Evolutionary conservation across 2,329 filamentous ascomycete genomes (phyloP).

Genomic region (Botrytis fabae): DNA sequence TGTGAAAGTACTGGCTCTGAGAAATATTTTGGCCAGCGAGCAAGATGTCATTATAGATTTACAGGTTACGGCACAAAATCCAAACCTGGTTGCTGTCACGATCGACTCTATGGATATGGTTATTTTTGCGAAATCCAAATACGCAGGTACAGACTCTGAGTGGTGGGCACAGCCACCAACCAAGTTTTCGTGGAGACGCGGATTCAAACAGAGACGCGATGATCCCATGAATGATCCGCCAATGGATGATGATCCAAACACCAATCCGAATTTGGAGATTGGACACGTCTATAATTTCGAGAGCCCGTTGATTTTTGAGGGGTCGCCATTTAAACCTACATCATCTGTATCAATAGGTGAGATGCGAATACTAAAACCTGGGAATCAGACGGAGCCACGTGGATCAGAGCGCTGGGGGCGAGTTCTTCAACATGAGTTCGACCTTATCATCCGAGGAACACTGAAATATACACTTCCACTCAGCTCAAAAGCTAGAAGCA

Average conservation of each 20-base stretch:
- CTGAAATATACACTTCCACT: conserved; percentile 75
- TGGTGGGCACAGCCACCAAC: conserved; percentile 53
- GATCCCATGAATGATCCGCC: conserved; percentile 40
- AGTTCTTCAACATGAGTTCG: conserved; percentile 88
- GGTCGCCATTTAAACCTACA: conserved; percentile 78
- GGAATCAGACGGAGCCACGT: conserved; percentile 81
- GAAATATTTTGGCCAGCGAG: conserved; percentile 88
- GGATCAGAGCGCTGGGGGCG: conserved; percentile 87
- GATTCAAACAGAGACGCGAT: conserved; percentile 31
- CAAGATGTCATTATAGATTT: conserved; percentile 95
- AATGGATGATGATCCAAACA: conserved; percentile 61
- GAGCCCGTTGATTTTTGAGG: conserved; percentile 84
- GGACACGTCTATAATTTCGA: conserved; percentile 86
- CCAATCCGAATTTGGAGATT: conserved; percentile 83
- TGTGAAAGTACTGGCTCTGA: conserved; percentile 76
- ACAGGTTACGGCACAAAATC: conserved; percentile 83
- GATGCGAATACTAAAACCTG: conserved; percentile 77
- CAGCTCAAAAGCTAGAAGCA: conserved; percentile 59
- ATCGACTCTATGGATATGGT: conserved; percentile 86
- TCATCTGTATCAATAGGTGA: conserved; percentile 75
- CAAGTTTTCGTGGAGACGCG: conserved; percentile 40
- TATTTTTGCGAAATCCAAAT: conserved; percentile 90
- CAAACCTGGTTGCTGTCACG: conserved; percentile 86
- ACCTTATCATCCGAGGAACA: conserved; percentile 87
- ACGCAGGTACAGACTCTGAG: conserved; percentile 65